Base-by-base conservation (phyloP, 169 alveolate genomes). In the Plasmodium cynomolgi region DNA sequence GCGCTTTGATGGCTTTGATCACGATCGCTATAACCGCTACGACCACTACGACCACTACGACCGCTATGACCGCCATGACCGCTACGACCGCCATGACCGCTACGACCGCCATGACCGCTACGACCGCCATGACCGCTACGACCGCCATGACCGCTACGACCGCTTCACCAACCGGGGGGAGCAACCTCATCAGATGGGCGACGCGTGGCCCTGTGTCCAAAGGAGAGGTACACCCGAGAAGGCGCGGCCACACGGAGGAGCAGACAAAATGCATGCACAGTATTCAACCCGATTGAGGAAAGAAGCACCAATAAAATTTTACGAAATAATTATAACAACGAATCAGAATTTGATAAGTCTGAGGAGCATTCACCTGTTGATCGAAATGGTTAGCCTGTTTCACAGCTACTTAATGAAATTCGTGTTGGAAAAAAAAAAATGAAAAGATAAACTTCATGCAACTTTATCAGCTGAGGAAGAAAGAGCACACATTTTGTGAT, bases 261-360 rank as follows among this genome's bases (percentile, higher is more conserved):
- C 73, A 68, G 37, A 68, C 37, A 68, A 1, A 20, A 68, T 6
- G 31, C 17, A 9, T 29, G 33, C 20, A 3, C 15, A 2, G 8
- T 26, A 8, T 23, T 68, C 77, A 20, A 29, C 77, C 77, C 37
- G 77, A 68, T 8, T 2, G 23, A 75, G 56, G 17, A 39, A 75
- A 34, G 80, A 58, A 7, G 68, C 23, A 9, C 13, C 80, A 7
- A n/a, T 58, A 17, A 79, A 79, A 58, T 79, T 91, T 81, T 91
- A 91, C 62, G 95, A 91, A 72, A 91, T 91, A 50, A 91, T 72
- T 29, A 91, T 91, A 71, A 91, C 86, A 47, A 81, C 95, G 17
- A 74, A 91, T 82, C 82, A 77, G 75, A 81, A 91, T 20, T 82
- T 91, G 47, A 37, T 83, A 71, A 91, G 92, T 39, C 23, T 91